Conservation (phyloP, 805 yeast species). For the Saturnispora ahearnii region DNA sequence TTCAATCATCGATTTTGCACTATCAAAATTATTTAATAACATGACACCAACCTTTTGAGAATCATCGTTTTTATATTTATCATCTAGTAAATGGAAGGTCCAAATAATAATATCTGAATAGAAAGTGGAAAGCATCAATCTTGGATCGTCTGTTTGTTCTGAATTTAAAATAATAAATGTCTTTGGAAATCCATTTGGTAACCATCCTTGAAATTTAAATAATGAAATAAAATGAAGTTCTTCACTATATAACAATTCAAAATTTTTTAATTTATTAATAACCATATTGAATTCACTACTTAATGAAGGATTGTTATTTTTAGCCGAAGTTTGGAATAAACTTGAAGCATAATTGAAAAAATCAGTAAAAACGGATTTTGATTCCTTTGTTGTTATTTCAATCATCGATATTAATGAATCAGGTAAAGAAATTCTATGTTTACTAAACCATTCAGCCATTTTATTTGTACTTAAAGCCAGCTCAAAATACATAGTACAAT, state of each 20-base stretch:
- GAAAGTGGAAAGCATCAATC: slow-evolving; percentile 52
- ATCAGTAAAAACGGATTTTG: slow-evolving; percentile 35
- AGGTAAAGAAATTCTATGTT: slow-evolving; percentile 14
- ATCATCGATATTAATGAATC: slow-evolving; percentile 6
- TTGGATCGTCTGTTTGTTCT: slow-evolving; percentile 34
- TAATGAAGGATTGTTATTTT: slow-evolving; percentile 3
- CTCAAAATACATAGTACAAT: slow-evolving; percentile 50
- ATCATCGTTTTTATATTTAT: slow-evolving; percentile 38
- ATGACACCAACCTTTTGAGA: slow-evolving; percentile 55
- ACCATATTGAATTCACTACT: slow-evolving; percentile 37
- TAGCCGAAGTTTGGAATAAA: slow-evolving; percentile 3
- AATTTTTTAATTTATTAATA: slow-evolving; percentile 55
- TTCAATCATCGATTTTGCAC: slow-evolving; percentile 65
- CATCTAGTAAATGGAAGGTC: slow-evolving; percentile 55
- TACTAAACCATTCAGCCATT: slow-evolving; percentile 6
- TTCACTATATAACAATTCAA: slow-evolving; percentile 53
- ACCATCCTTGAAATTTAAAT: slow-evolving; percentile 62
- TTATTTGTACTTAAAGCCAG: slow-evolving; percentile 23
- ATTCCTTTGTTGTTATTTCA: slow-evolving; percentile 2
- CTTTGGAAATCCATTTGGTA: slow-evolving; percentile 51
- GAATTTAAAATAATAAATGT: slow-evolving; percentile 37
- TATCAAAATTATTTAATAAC: slow-evolving; percentile 58
- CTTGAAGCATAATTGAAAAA: slow-evolving; percentile 44
- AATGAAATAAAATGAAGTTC: slow-evolving; percentile 40
- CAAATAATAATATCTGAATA: slow-evolving; percentile 74